A percentile compares a stretch with the other conserved stretches of the same genome.
These are phyloP conservation scores for Oenanthe sinensis DNA, from an alignment of 129 eudicot genomes.

Conservation along the genomic window DNA sequence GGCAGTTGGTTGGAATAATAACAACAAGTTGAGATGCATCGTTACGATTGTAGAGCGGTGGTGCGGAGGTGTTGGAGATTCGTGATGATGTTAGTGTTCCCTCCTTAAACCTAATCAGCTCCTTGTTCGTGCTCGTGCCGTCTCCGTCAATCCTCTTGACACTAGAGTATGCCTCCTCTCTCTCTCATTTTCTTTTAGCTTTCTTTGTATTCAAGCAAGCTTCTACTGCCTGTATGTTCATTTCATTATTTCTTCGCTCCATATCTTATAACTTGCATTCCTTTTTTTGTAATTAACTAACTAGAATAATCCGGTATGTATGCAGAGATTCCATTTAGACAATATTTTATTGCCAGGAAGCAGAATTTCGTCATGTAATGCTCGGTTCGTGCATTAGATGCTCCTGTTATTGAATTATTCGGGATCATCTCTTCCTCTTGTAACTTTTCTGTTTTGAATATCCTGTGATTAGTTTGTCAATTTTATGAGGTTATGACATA, in stretches of 20 bases:
- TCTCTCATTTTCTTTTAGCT: too few species aligned
- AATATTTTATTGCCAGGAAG: background rate
- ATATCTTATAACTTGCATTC: too few species aligned
- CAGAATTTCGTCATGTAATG: background rate
- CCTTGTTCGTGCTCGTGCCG: slow-evolving; percentile 94
- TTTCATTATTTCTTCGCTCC: too few species aligned
- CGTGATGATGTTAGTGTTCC: slow-evolving; percentile 72
- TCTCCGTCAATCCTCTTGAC: slow-evolving; percentile 90
- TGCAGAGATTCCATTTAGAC: background rate
- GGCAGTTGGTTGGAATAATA: slow-evolving; percentile 8
- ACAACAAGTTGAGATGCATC: slow-evolving; percentile 33
- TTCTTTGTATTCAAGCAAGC: too few species aligned
- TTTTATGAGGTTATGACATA: background rate
- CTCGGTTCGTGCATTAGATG: background rate
- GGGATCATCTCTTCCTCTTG: background rate
- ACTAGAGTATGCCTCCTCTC: slow-evolving; percentile 43
- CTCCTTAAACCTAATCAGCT: slow-evolving; percentile 68
- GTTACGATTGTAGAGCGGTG: slow-evolving; percentile 83
- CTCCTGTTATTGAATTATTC: background rate
- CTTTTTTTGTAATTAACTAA: too few species aligned
- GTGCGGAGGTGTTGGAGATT: slow-evolving; percentile 77
- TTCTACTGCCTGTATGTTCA: too few species aligned
- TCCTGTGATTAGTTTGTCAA: too few species aligned
- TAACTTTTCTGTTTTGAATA: too few species aligned
- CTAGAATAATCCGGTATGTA: too few species aligned